Evolutionary conservation across 331 rosid genomes (phyloP).

Genomic region (Erythrophleum ivorense): DNA sequence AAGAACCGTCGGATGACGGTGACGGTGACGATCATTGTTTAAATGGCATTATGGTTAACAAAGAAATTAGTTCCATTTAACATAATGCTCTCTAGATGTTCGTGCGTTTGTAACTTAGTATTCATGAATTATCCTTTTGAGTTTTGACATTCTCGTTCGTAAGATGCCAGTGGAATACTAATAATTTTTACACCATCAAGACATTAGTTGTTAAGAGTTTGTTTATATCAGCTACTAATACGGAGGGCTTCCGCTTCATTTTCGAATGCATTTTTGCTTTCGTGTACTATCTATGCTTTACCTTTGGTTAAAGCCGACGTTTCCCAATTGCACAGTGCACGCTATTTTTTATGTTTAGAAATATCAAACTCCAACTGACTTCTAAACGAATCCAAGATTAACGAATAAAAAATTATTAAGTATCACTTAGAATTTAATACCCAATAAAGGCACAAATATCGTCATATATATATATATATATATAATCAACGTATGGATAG

Average conservation of each 20-base stretch:
- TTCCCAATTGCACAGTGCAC: not conserved
- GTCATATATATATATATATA: not conserved
- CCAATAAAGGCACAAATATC: not conserved
- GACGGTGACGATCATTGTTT: constrained; percentile 43
- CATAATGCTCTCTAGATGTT: constrained; percentile 29
- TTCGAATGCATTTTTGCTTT: not conserved
- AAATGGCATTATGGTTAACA: constrained; percentile 33
- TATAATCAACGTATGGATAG: too few relatives aligned
- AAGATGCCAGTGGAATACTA: not conserved
- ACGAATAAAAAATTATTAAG: not conserved
- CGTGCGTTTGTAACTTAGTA: constrained; percentile 11
- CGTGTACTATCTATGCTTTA: not conserved
- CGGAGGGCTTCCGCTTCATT: not conserved
- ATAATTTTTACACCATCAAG: too few relatives aligned
- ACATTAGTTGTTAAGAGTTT: too few relatives aligned
- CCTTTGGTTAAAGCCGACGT: not conserved
- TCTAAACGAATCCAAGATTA: too few relatives aligned
- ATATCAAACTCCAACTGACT: not conserved
- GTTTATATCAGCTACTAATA: not conserved
- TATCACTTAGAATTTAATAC: not conserved
- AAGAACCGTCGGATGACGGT: constrained; percentile 36
- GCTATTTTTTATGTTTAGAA: not conserved
- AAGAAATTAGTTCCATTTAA: constrained; percentile 34
- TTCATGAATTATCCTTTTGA: constrained; percentile 19
- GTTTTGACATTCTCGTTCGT: constrained; percentile 9